Conservation (phyloP, 1,139 yeast species). For the Yamadazyma membranifaciens region DNA sequence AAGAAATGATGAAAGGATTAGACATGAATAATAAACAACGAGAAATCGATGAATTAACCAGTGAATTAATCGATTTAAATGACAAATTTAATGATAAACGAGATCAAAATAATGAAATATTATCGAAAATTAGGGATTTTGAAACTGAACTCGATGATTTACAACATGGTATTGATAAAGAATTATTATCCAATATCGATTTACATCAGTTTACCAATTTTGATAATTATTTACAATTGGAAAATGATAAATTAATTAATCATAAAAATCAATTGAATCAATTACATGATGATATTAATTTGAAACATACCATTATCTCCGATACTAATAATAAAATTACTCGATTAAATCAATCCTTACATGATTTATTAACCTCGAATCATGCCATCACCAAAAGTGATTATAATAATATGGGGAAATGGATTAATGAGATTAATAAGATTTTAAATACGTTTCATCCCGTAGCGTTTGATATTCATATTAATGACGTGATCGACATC, state of each 20-base stretch:
- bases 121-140: slow-evolving; percentile 17
- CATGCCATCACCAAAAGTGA: slow-evolving; percentile 2
- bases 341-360: slow-evolving; percentile 6
- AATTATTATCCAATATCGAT: slow-evolving; percentile 7
- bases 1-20: slow-evolving; percentile 19
- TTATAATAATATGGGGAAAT: slow-evolving; percentile 25
- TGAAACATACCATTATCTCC: slow-evolving; percentile 4
- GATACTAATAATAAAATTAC: slow-evolving; percentile 5
- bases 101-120: slow-evolving; percentile 11
- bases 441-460: slow-evolving; percentile 21
- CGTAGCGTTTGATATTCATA: slow-evolving; percentile 13
- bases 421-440: slow-evolving; percentile 31
- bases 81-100: slow-evolving; percentile 15
- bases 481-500: slow-evolving; percentile 10
- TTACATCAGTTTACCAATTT: slow-evolving; percentile 7
- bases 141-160: slow-evolving; percentile 4
- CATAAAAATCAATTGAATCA: slow-evolving; percentile 9
- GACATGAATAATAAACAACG: slow-evolving; percentile 19
- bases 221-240: slow-evolving; percentile 16
- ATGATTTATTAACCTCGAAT: slow-evolving; percentile 4
- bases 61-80: slow-evolving; percentile 19
- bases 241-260: slow-evolving; percentile 18
- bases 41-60: slow-evolving; percentile 19
- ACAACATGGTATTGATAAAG: slow-evolving; percentile 12
- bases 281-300: slow-evolving; percentile 8